Evolutionary conservation across 345 rosid genomes (phyloP).

Genomic region (Rhodamnia argentea): DNA sequence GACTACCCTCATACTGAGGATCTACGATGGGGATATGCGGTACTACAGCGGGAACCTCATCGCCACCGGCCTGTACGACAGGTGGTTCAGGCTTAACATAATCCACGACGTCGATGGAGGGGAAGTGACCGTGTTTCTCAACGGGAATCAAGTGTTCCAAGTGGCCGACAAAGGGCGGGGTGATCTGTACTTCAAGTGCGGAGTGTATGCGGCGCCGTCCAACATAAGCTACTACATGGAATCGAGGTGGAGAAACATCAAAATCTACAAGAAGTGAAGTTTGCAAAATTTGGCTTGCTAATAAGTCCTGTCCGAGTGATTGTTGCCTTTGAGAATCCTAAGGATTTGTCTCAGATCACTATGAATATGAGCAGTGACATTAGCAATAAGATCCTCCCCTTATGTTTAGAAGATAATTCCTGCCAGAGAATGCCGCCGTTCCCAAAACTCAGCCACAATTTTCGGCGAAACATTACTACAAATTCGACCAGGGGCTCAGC

Average conservation of each 20-base stretch:
- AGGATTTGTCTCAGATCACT: neutral
- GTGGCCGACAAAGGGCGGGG: constrained; percentile 12
- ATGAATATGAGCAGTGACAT: neutral
- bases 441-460: neutral
- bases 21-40: constrained; percentile 13
- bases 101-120: constrained; percentile 23
- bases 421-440: neutral
- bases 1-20: constrained; percentile 24
- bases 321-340: neutral
- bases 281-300: neutral
- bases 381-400: neutral
- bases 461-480: neutral
- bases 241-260: constrained; percentile 23
- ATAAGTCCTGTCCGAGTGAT: neutral
- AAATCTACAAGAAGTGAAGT: constrained; percentile 6
- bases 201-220: constrained; percentile 14
- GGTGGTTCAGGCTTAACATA: constrained; percentile 6
- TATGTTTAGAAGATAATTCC: neutral
- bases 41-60: constrained; percentile 12
- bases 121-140: constrained; percentile 13
- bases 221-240: constrained; percentile 17
- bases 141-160: constrained; percentile 6
- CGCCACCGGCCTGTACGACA: constrained; percentile 13
- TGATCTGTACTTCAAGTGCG: constrained; percentile 23
- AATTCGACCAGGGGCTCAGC: neutral